Evolutionary conservation across 768 basidiomycete genomes (phyloP).

Genomic region (Boletus rubescentipes): DNA sequence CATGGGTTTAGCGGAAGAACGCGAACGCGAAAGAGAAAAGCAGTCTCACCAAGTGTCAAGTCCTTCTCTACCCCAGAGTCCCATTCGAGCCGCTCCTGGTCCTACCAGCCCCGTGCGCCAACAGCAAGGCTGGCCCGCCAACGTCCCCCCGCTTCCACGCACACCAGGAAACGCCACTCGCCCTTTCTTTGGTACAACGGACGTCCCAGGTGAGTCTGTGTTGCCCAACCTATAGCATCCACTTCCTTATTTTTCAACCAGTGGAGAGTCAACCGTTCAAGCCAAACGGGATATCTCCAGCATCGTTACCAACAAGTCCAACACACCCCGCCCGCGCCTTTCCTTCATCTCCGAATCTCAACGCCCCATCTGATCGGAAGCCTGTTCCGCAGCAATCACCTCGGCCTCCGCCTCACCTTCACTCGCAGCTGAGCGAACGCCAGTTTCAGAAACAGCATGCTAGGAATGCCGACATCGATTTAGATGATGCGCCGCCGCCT

Average conservation of each 20-base stretch:
- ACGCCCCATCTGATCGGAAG: conserved; percentile 24
- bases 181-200: conserved; percentile 12
- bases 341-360: conserved; percentile 21
- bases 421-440: conserved; percentile 23
- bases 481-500: conserved; percentile 45
- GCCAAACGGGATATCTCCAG: conserved; percentile 11
- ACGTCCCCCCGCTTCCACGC: conserved; percentile 31
- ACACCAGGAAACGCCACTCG: conserved; percentile 17
- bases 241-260: not conserved
- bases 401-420: conserved; percentile 11
- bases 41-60: conserved; percentile 8
- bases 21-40: conserved; percentile 14
- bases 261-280: conserved; percentile 6
- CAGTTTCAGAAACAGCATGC: conserved; percentile 27
- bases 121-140: conserved; percentile 22
- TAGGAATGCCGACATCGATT: conserved; percentile 27
- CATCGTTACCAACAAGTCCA: conserved; percentile 26
- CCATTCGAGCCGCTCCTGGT: conserved; percentile 3
- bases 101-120: conserved; percentile 17
- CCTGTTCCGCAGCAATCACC: conserved; percentile 12
- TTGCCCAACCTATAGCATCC: not conserved
- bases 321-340: conserved; percentile 11
- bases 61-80: conserved; percentile 11
- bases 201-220: conserved; percentile 13
- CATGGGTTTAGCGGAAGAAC: conserved; percentile 24